Base-by-base conservation (phyloP, 2,329 filamentous ascomycete species). In the Cercospora canescens region DNA sequence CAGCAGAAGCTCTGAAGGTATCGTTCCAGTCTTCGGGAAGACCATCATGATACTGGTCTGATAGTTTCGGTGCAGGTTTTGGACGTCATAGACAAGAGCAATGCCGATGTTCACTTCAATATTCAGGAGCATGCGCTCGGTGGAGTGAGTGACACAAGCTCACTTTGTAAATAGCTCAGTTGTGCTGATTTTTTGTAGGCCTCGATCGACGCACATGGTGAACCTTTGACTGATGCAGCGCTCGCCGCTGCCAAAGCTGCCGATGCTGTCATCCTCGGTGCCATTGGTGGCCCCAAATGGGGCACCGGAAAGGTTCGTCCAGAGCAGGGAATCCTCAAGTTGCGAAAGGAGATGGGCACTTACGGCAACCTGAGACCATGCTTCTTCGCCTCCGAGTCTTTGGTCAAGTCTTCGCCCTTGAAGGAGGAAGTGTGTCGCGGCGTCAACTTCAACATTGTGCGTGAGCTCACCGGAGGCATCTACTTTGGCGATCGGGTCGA, bases 221-320 rank as follows among this genome's bases (percentile, higher is more conserved):
- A 83, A 32, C 89, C 94, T 32, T 84, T 98, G 68, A 96, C 93
- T 61, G 89, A 95, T 73, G 88, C 91, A 75, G 92, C 93, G 68
- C 90, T 98, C 73, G 82, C 83, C 14, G 93, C 93, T 37, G 93
- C 93, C 72, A 94, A 96, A 80, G 84, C 86, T 60, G 93, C 94
- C 70, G 91, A 97, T 79, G 94, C 94, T 41, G 91, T 98, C 67
- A 89, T 98, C 66, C 89, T 98, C 62, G 94, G 94, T 72, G 93
- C 94, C 73, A 96, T 98, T 76, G 94, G 94, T 73, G 94, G 94
- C n/a, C 94, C 95, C 37, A 88, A 97, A 92, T 98, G 94, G 93
- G 94, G 94, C 68, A 95, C 93, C 34, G 92, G 92, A 72, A 82
- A 88, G 65, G 90, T 97, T 69, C 92, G 94, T 52, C 94, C 94